Percentiles rank a stretch among this genome's conserved stretches.
phyloP scores from a whole-genome alignment of 73 alveolate species.

The Tetrahymena borealis region DNA sequence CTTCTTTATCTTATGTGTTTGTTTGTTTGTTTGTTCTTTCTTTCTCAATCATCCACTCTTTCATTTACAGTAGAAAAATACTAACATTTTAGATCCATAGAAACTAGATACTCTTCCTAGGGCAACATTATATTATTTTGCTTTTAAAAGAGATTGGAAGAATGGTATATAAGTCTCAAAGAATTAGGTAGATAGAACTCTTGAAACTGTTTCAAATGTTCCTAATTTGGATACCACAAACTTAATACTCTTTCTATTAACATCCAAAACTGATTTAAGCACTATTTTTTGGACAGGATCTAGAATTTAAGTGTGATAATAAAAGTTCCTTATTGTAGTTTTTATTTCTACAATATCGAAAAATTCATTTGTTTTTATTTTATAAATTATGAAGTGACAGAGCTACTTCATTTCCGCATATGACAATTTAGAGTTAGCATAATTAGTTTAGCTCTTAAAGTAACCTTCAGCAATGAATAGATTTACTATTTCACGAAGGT shows the following conservation, averaged over 20 bases:
- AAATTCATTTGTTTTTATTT: conserved; percentile 19
- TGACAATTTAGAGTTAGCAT: conserved; percentile 12
- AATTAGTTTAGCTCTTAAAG: conserved; percentile 35
- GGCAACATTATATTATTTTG: background rate
- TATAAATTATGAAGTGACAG: conserved; percentile 31
- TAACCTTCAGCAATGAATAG: conserved; percentile 42
- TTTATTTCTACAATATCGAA: background rate
- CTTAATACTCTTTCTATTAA: background rate
- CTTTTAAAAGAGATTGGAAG: background rate
- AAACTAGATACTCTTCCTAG: background rate
- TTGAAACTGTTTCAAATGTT: background rate
- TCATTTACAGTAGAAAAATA: background rate
- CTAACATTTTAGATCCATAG: background rate
- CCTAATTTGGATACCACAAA: background rate
- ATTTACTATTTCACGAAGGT: conserved; percentile 28
- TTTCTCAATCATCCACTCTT: background rate
- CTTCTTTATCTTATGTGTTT: too few relatives aligned
- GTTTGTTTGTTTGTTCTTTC: too few relatives aligned
- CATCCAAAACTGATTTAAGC: background rate
- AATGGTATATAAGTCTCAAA: background rate
- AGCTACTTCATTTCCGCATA: conserved; percentile 15
- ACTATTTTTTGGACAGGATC: background rate
- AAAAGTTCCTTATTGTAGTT: background rate
- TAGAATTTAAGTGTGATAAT: background rate
- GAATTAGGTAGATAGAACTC: background rate